phyloP scores from a whole-genome alignment of 2,329 filamentous ascomycete species.

The Mycosphaerella arachidis region DNA sequence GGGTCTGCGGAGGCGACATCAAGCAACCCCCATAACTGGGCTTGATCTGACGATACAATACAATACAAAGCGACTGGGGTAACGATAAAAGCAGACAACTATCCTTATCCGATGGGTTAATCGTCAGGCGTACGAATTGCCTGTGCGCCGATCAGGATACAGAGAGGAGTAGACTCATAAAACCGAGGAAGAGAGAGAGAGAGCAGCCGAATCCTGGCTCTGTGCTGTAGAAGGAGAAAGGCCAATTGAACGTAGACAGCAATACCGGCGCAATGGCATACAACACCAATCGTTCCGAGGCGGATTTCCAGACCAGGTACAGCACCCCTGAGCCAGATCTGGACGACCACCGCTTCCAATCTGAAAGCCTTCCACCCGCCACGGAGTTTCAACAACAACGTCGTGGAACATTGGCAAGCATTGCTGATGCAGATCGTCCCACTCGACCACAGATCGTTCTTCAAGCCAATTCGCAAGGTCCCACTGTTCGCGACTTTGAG shows the following conservation, averaged over 20 bases:
- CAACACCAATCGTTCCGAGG: constrained; percentile 60
- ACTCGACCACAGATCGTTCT: constrained; percentile 44
- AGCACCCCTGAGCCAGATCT: constrained; percentile 73
- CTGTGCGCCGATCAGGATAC: constrained; percentile 11
- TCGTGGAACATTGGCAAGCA: constrained; percentile 69
- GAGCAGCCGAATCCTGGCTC: background rate
- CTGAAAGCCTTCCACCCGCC: constrained; percentile 53
- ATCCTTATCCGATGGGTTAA: constrained; percentile 30
- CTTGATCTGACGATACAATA: constrained; percentile 26
- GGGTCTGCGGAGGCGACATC: constrained; percentile 86
- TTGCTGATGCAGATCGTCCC: constrained; percentile 45
- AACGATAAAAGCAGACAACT: constrained; percentile 4
- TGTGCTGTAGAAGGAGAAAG: background rate
- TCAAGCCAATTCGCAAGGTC: constrained; percentile 38
- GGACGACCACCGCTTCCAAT: constrained; percentile 78
- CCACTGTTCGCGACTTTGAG: constrained; percentile 74
- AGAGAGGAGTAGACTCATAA: constrained; percentile 3
- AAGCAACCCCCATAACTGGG: constrained; percentile 95
- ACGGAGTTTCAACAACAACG: constrained; percentile 46
- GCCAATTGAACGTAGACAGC: background rate
- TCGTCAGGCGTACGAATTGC: constrained; percentile 15
- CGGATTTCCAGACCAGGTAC: constrained; percentile 56
- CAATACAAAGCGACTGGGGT: constrained; percentile 8
- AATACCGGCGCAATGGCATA: constrained; percentile 40
- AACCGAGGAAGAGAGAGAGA: background rate